Evolutionary conservation across 352 stramenopile species (phyloP), one percentile per base, ranked within the genome.

Genomic region (Saprolegnia parasitica): DNA sequence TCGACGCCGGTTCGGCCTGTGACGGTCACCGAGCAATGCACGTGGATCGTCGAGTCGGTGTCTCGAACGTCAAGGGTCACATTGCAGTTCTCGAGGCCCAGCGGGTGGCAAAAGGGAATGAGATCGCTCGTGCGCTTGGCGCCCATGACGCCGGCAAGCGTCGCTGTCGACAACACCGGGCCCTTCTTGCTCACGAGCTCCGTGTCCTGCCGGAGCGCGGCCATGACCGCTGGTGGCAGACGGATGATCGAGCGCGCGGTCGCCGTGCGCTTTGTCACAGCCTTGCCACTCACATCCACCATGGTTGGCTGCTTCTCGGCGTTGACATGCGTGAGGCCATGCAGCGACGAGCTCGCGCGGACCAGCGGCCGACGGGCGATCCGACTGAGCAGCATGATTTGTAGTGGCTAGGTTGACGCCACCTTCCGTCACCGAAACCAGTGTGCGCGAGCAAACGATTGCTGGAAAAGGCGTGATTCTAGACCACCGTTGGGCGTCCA

Each of bases 1-100:
- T 98, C 93, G 10, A 98, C 93, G 54, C 95, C 95, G 0, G 95
- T 98, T 74, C 96, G 96, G 76, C 98, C 90, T 20, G 90, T 97
- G 49, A 97, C 91, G 37, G 78, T 76, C 68, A 96, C 96, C 23
- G 84, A 80, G 71, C 90, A 97, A 64, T 96, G 82, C 68, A 98
- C 73, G 56, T 82, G 86, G 56, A 98, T 88, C 18, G 80, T 73
- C 39, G 77, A 77, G 54, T 84, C 79, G 2, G 75, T 60, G 6
- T 67, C 73, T 35, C 75, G 71, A 3, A 96, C 76, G 49, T 81
- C 21, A 64, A 98, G 87, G n/a, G 79, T 64, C 23, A 98, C 76
- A 61, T 98, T 79, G 21, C 94, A 94, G 77, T 95, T 80, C 64
- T 98, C 89, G 10, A 98, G 65, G 6, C 89, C 89, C 32, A 98